phyloP scores from a whole-genome alignment of 2,329 filamentous ascomycete species.

The Hirsutella thompsonii region DNA sequence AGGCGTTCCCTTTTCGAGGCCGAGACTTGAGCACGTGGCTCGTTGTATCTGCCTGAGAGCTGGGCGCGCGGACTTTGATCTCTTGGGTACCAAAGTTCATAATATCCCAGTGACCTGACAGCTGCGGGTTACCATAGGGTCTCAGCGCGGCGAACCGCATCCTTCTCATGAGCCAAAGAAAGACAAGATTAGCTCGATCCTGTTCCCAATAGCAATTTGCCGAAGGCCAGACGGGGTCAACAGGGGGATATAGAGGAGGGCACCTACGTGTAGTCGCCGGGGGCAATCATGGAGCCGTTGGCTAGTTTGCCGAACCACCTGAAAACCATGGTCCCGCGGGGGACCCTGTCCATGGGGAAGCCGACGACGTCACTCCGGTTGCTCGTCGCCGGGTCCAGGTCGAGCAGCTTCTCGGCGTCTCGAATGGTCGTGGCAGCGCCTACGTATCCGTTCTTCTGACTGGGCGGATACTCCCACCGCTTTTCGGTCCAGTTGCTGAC shows the following conservation, averaged over 20 bases:
- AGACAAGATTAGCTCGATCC: too few species aligned
- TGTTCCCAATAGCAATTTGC: too few species aligned
- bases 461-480: constrained; percentile 28
- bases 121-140: constrained; percentile 26
- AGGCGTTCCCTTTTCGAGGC: too few species aligned
- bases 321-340: constrained; percentile 19
- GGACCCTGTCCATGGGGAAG: constrained; percentile 21
- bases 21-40: too few species aligned
- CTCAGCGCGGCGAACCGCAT: constrained; percentile 28
- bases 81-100: constrained; percentile 7
- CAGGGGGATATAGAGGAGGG: too few species aligned
- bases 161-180: constrained; percentile 12
- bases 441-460: constrained; percentile 25
- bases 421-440: constrained; percentile 23
- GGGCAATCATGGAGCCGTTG: constrained; percentile 25
- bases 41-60: too few species aligned
- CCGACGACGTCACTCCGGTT: constrained; percentile 23
- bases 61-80: not conserved
- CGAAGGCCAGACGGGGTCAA: not conserved
- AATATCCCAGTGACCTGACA: constrained; percentile 28
- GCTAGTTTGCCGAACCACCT: constrained; percentile 30
- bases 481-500: constrained; percentile 22
- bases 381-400: not conserved
- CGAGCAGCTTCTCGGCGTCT: too few species aligned
- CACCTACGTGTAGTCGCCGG: constrained; percentile 27